phyloP scores from a whole-genome alignment of 169 alveolate species.

The Babesia bovis region DNA sequence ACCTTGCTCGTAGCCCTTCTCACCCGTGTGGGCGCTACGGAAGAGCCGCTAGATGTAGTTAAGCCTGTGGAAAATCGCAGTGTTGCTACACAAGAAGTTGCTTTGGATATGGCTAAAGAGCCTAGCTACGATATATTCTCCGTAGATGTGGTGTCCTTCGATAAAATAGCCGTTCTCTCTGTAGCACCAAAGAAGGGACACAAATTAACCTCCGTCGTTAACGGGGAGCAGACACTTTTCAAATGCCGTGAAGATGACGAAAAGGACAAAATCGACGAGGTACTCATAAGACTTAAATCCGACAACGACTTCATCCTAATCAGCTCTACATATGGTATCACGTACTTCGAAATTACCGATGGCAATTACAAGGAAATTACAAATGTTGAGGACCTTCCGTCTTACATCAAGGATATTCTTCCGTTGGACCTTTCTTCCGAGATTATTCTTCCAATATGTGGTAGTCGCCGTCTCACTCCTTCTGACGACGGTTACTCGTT shows the following conservation, averaged over 20 bases:
- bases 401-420: background rate
- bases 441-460: conserved; percentile 5
- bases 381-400: background rate
- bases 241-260: background rate
- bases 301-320: conserved; percentile 3
- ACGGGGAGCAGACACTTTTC: background rate
- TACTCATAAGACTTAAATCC: background rate
- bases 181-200: background rate
- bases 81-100: background rate
- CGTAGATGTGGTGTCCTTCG: background rate
- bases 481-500: background rate
- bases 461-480: conserved; percentile 4
- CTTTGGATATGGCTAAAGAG: background rate
- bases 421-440: background rate
- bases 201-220: background rate
- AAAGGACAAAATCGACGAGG: background rate
- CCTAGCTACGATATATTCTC: background rate
- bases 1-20: background rate
- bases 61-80: background rate
- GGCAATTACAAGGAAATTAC: conserved; percentile 5
- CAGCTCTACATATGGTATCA: background rate
- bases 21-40: background rate
- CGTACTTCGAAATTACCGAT: conserved; percentile 3
- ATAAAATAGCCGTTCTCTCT: background rate
- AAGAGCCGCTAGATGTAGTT: background rate